Conservation (phyloP, 75 land plant genomes). For the Adiantum capillusveneris region DNA sequence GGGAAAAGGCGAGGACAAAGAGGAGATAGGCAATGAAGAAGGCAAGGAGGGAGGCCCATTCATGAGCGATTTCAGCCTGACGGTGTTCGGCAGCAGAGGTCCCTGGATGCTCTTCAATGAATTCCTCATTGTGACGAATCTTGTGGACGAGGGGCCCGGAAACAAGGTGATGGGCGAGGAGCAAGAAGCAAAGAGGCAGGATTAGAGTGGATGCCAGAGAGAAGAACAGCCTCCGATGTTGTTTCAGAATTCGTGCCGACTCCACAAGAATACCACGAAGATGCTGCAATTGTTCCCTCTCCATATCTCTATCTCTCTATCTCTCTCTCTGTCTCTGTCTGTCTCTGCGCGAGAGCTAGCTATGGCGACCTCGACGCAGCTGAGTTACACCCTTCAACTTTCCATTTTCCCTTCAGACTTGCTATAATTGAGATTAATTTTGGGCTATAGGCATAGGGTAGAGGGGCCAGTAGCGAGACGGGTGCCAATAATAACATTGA, state of each 20-base stretch:
- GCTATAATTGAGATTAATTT: too few relatives aligned
- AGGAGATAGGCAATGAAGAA: constrained; percentile 52
- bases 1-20: constrained; percentile 83
- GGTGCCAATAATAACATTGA: too few relatives aligned
- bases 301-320: too few relatives aligned
- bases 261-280: constrained; percentile 41
- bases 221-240: constrained; percentile 37
- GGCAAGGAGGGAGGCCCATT: constrained; percentile 34
- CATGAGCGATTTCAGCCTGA: constrained; percentile 11
- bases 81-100: constrained; percentile 15
- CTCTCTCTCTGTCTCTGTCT: too few relatives aligned
- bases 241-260: constrained; percentile 44
- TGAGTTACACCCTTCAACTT: too few relatives aligned
- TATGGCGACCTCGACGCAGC: too few relatives aligned
- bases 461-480: too few relatives aligned
- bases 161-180: constrained; percentile 70
- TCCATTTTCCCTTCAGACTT: too few relatives aligned
- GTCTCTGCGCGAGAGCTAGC: too few relatives aligned
- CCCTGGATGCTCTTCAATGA: constrained; percentile 8
- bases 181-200: constrained; percentile 76
- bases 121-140: constrained; percentile 19
- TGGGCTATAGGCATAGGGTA: too few relatives aligned
- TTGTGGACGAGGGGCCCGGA: constrained; percentile 55
- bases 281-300: constrained; percentile 50
- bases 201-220: constrained; percentile 56